Base-by-base conservation (phyloP, 805 yeast genomes). In the Wickerhamiella galacta region DNA sequence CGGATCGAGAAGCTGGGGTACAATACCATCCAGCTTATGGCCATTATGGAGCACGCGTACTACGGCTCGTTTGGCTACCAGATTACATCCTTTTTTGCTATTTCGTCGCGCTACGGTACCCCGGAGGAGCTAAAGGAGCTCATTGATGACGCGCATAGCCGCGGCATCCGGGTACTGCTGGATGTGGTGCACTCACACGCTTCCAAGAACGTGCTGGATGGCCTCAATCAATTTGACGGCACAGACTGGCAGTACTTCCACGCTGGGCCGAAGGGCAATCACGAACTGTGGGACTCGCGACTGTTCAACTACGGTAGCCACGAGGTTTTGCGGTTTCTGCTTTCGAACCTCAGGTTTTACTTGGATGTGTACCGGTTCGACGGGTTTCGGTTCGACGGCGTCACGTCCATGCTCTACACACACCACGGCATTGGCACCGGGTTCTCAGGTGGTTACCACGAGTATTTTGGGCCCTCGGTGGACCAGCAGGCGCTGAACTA, bases 21-120 rank as follows among this genome's bases (percentile, higher is more conserved):
- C 55, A 82, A 90, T 54, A 74, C 93, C 4, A 77, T 87, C 46
- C 98, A 87, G 57, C 64, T 87, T 49, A 87, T 87, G 98, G 95
- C 98, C 0, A 68, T 87, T 28, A 87, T 87, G 98, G 98, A 87
- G 56, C 98, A 87, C 53, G 96, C 98, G 2, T 87, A 87, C 53
- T 87, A 87, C 53, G 98, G 95, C 1, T 81, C 94, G 2, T 87
- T 87, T 53, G 98, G 98, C n/a, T 87, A 87, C 53, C 98, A 87
- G 55, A 74, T 87, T 18, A 85, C 96, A 16, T 79, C 76, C 38
- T 90, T 87, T 52, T 87, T 79, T 53, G 95, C 96, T 2, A 64
- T 69, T 16, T 74, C 90, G 33, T 85, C 95, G 6, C 67, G 98
- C 41, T 90, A 64, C 47, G 98, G 98, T 19, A 72, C 95, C 0